A percentile compares a stretch with the other conserved stretches of the same genome.
Evolutionary conservation across 441 rosid genomes (phyloP).

Genomic region (Aquilaria agallochum): DNA sequence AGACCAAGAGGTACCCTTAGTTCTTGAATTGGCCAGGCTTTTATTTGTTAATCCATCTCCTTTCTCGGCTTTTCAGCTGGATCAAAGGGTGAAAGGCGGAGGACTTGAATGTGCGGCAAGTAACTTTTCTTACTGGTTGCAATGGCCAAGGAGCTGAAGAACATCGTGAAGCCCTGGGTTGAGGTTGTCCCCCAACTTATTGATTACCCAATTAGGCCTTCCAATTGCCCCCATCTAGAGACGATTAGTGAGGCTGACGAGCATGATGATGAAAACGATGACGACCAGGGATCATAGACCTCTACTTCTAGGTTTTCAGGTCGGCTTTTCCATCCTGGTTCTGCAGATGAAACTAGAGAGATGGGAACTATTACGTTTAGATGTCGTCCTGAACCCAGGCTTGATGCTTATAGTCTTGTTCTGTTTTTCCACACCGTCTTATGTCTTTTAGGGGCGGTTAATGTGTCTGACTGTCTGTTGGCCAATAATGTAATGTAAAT

Average conservation of each 20-base stretch:
- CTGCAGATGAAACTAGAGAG: background rate
- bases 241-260: slow-evolving; percentile 39
- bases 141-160: slow-evolving; percentile 17
- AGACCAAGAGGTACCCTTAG: too few species aligned
- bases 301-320: background rate
- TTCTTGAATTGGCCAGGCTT: too few species aligned
- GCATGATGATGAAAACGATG: slow-evolving; percentile 13
- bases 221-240: slow-evolving; percentile 31
- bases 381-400: too few species aligned
- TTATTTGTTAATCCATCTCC: background rate
- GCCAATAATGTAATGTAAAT: too few species aligned
- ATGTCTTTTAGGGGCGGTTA: too few species aligned
- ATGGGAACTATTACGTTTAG: background rate
- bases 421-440: too few species aligned
- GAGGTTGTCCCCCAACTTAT: slow-evolving; percentile 34
- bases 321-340: slow-evolving; percentile 1
- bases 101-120: background rate
- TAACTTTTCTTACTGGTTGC: background rate
- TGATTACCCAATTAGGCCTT: slow-evolving; percentile 20
- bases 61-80: slow-evolving; percentile 13
- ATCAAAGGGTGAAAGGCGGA: slow-evolving; percentile 15
- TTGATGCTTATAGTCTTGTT: too few species aligned
- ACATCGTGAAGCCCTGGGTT: slow-evolving; percentile 23
- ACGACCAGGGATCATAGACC: background rate
- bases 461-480: too few species aligned